Base-by-base conservation (phyloP, 2,329 filamentous ascomycete genomes). In the Blumeria graminis region DNA sequence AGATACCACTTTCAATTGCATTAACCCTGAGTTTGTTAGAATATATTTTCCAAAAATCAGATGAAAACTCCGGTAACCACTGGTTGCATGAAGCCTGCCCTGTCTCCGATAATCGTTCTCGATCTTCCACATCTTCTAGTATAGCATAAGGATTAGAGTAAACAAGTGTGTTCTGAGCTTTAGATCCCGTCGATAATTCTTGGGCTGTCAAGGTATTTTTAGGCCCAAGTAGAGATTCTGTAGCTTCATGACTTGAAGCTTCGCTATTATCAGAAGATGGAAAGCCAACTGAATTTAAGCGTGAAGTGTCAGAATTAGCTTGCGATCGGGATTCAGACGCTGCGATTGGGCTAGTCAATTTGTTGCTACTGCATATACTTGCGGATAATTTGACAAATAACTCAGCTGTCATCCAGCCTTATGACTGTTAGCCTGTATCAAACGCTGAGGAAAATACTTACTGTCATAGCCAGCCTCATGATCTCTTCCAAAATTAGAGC, bases 391-490 rank as follows among this genome's bases (percentile, higher is more conserved):
- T 69, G 54, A 68, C 57, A 50, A 72, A 70, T 1, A 72, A 63
- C 10, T 68, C 63, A 0, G 69, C 70, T 0, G 71, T 73, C 65
- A 73, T 72, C 60, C 62, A 70, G 57, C 69, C 69, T 56, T 11
- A 9, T 4, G 11, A n/a, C 28, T 36, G 3, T 43, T 52, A 55
- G 22, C n/a, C 10, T 28, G 11, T 51, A 43, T 22, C 8, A 55
- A 41, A 18, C 32, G 14, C 9, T 8, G 22, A 14, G 14, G 7
- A 3, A n/a, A 64, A 61, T 61, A 69, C 66, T 62, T 63, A 70
- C 76, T 79, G 63, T 82, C 78, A 60, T 72, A 82, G 11, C 78
- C 80, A 6, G 78, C 78, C 61, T 80, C 73, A 56, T 82, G 79
- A 9, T 58, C 61, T 51, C 61, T 64, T 8, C 60, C 61, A 51